phyloP scores from a whole-genome alignment of 2,329 filamentous ascomycete genomes.

The Ceratocystis diversiconidia region DNA sequence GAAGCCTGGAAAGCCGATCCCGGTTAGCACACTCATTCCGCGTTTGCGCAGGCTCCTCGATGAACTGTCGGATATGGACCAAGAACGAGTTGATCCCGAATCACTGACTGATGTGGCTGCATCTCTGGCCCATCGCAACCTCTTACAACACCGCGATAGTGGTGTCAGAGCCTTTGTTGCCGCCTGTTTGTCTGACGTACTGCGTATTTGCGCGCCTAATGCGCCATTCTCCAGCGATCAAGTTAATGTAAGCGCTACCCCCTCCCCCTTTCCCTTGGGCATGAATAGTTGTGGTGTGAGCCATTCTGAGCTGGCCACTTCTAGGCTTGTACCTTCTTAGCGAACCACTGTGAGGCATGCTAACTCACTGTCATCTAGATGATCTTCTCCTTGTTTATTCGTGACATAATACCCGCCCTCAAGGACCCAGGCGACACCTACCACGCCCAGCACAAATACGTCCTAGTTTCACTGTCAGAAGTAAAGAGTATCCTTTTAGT shows the following conservation, averaged over 20 bases:
- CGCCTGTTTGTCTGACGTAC: constrained; percentile 82
- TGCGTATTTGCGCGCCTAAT: constrained; percentile 84
- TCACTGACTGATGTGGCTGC: constrained; percentile 74
- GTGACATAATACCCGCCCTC: constrained; percentile 67
- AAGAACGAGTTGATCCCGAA: constrained; percentile 70
- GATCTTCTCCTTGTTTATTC: constrained; percentile 82
- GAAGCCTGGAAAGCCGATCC: constrained; percentile 80
- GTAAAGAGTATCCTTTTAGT: constrained; percentile 91
- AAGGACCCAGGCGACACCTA: constrained; percentile 80
- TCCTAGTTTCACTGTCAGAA: constrained; percentile 74
- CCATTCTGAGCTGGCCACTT: not conserved
- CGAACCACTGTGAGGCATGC: constrained; percentile 8
- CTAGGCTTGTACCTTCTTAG: too few relatives aligned
- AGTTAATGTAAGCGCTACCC: constrained; percentile 53
- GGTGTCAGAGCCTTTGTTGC: constrained; percentile 82
- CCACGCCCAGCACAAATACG: constrained; percentile 84
- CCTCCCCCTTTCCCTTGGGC: too few relatives aligned
- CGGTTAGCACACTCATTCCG: constrained; percentile 65
- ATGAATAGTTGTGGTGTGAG: not conserved
- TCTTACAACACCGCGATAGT: constrained; percentile 82
- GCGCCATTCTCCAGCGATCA: constrained; percentile 84
- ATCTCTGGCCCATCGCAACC: constrained; percentile 66
- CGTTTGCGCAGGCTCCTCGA: constrained; percentile 67
- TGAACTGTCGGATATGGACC: constrained; percentile 74
- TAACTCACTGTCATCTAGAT: constrained; percentile 42